Evolutionary conservation across 805 yeast genomes (phyloP).

Genomic region (Hanseniaspora lachancei): DNA sequence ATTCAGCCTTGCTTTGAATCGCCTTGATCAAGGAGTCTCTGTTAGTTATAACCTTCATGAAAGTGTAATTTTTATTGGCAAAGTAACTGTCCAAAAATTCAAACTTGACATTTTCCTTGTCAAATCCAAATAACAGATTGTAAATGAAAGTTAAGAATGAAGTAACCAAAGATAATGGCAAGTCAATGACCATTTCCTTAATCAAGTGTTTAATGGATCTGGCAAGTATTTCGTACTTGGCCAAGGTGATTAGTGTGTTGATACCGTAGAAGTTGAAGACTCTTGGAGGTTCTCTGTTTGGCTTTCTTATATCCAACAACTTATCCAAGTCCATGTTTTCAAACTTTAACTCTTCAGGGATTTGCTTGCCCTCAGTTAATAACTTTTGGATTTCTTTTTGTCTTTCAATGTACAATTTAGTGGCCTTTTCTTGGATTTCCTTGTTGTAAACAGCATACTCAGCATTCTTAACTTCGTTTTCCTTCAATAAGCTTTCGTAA

Average conservation of each 20-base stretch:
- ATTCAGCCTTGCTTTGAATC: conserved; percentile 40
- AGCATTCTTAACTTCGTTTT: conserved; percentile 21
- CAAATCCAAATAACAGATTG: conserved; percentile 56
- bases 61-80: conserved; percentile 28
- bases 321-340: conserved; percentile 26
- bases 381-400: conserved; percentile 26
- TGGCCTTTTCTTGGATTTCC: conserved; percentile 24
- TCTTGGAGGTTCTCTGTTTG: conserved; percentile 26
- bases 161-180: conserved; percentile 47
- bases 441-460: conserved; percentile 27
- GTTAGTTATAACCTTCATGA: conserved; percentile 33
- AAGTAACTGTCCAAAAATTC: conserved; percentile 37
- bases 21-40: conserved; percentile 33
- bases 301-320: conserved; percentile 23
- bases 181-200: conserved; percentile 32
- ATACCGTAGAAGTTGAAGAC: conserved; percentile 29
- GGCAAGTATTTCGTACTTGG: conserved; percentile 55
- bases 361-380: conserved; percentile 26
- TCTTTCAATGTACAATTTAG: conserved; percentile 21
- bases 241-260: conserved; percentile 35
- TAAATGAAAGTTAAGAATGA: conserved; percentile 55
- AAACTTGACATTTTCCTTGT: conserved; percentile 29
- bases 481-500: conserved; percentile 20
- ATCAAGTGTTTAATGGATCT: conserved; percentile 69
- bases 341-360: conserved; percentile 25